Base-by-base conservation (phyloP, 257 asterid species). In the Fraxinus quadrangulata region DNA sequence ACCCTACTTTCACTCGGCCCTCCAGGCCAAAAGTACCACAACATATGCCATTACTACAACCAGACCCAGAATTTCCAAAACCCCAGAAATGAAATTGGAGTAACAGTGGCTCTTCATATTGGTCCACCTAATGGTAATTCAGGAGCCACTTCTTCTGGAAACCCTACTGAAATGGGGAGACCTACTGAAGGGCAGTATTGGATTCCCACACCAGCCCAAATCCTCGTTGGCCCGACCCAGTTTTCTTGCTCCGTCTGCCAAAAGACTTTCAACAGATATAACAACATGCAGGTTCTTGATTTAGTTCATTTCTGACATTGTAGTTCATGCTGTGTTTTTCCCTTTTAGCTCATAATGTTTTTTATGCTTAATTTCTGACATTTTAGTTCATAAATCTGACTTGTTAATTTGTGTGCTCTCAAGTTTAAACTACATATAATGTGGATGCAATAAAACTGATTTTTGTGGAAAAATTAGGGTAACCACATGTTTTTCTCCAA, bases 121-220 rank as follows among this genome's bases (percentile, higher is more conserved):
- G 96, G 89, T 59, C 90, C 81, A 7, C 93, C 92, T 8, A 16
- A 74, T 13, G 14, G 31, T 9, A 54, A 36, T 54, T 28, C 84
- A 47, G 71, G 71, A n/a, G 59, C 83, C 6, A 70, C 77, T 40
- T 83, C 75, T 47, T 69, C 75, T 0, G 80, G 40, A 73, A 75
- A 81, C 82, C 83, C 89, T 79, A 73, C 70, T 34, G 77, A 65
- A 5, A 45, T 39, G 45, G 47, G 74, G 31, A 76, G 81, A 23
- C 71, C 68, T 39, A 75, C 78, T 13, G 71, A 82, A 34, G 90
- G 90, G 34, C 96, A 89, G 78, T 94, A 92, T 72, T 94, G 98
- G 97, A 92, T 94, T 72, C 97, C 98, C 0, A 88, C 97, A 6
- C 90, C 97, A 6, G 89, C 96, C 12, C 97, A 94, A 81, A 94